Evolutionary conservation across 192 early-diverging fungal genomes (phyloP).

Genomic region (Helicostylum pulchrum): DNA sequence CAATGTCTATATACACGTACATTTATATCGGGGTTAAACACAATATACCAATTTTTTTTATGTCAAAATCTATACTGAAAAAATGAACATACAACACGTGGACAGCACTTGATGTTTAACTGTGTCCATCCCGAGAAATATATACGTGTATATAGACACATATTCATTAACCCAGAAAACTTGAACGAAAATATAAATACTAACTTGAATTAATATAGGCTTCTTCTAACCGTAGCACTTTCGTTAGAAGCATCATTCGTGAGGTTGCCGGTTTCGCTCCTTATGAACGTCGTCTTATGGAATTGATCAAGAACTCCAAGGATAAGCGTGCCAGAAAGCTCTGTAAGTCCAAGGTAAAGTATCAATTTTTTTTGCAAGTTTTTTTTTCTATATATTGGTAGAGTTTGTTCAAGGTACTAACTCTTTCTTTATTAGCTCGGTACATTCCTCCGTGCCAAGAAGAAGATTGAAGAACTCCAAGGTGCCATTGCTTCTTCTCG

Average conservation of each 20-base stretch:
- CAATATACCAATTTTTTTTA: too few relatives aligned
- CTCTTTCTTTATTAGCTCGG: conserved; percentile 70
- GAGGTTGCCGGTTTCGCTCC: conserved; percentile 98
- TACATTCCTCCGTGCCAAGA: conserved; percentile 95
- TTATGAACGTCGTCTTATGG: conserved; percentile 99
- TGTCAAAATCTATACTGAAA: neutral
- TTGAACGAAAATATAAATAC: neutral
- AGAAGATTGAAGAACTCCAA: conserved; percentile 97
- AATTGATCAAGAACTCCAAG: conserved; percentile 99
- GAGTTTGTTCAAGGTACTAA: neutral
- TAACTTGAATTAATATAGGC: conserved; percentile 26
- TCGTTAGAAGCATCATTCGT: conserved; percentile 92
- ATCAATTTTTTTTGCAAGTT: neutral
- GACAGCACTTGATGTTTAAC: too few relatives aligned
- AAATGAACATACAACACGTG: neutral
- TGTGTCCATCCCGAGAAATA: too few relatives aligned
- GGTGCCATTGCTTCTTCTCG: conserved; percentile 92
- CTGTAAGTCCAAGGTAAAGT: conserved; percentile 88
- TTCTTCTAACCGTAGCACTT: conserved; percentile 71
- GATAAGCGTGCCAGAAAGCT: conserved; percentile 99
- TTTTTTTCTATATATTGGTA: neutral
- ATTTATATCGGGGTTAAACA: conserved; percentile 62
- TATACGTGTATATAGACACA: conserved; percentile 44
- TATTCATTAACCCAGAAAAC: neutral
- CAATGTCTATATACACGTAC: conserved; percentile 35